phyloP scores from a whole-genome alignment of 306 rosid species.

The Glycyrrhiza uralensis region DNA sequence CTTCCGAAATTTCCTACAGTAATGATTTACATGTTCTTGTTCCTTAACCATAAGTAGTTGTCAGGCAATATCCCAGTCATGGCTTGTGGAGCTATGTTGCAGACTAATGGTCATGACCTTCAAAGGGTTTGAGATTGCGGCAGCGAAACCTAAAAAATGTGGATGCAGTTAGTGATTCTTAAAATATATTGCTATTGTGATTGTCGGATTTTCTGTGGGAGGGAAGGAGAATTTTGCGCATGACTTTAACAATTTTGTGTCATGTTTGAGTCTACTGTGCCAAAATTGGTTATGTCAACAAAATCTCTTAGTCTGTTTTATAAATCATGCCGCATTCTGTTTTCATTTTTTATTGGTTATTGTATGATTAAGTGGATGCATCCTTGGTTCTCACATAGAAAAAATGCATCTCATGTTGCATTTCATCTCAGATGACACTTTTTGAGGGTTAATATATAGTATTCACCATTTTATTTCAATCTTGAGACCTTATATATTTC shows the following conservation, averaged over 20 bases:
- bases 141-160: constrained; percentile 32
- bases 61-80: constrained; percentile 35
- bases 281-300: not conserved
- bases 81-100: constrained; percentile 51
- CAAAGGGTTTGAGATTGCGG: constrained; percentile 47
- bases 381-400: not conserved
- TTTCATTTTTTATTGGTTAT: not conserved
- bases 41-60: constrained; percentile 56
- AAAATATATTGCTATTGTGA: constrained; percentile 7
- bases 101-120: constrained; percentile 40
- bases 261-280: not conserved
- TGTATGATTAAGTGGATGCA: not conserved
- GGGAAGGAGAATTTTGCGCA: constrained; percentile 2
- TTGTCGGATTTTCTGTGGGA: not conserved
- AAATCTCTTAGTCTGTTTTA: not conserved
- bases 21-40: constrained; percentile 25
- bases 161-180: constrained; percentile 33
- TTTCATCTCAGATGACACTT: not conserved
- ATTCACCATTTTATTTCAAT: not conserved
- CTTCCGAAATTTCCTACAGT: not conserved
- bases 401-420: not conserved
- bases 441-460: not conserved
- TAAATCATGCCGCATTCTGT: not conserved
- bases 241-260: not conserved
- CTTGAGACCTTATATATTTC: not conserved